These are phyloP conservation scores for Thymus quinquecostatus DNA, from an alignment of 257 asterid genomes.

Conservation along the genomic window DNA sequence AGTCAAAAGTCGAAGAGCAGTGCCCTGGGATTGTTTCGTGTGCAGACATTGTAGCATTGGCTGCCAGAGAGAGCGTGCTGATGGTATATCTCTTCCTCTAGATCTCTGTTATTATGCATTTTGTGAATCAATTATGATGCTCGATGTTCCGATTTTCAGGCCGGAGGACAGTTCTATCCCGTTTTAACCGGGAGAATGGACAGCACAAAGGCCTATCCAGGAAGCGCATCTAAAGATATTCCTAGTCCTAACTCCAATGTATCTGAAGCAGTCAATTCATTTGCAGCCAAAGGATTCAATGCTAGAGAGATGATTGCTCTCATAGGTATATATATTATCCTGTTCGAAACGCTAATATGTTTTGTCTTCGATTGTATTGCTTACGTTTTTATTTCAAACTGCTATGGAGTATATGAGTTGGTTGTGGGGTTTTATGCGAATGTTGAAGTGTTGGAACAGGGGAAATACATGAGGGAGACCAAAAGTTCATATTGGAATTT, in stretches of 20 bases:
- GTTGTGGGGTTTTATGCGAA: too few relatives aligned
- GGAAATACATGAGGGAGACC: too few relatives aligned
- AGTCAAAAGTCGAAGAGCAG: background rate
- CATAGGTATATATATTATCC: slow-evolving; percentile 56
- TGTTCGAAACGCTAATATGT: background rate
- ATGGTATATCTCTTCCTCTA: background rate
- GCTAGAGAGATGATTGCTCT: slow-evolving; percentile 64
- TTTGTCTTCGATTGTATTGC: background rate
- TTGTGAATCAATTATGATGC: background rate
- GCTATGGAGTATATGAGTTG: background rate
- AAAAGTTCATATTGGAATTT: too few relatives aligned
- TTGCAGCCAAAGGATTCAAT: slow-evolving; percentile 67
- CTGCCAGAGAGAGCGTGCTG: background rate
- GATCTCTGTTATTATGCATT: background rate
- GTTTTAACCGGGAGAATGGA: slow-evolving; percentile 73
- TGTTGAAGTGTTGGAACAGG: too few relatives aligned
- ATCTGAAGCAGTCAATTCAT: slow-evolving; percentile 33
- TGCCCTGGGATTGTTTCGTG: background rate
- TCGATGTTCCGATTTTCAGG: slow-evolving; percentile 48
- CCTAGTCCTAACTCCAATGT: slow-evolving; percentile 66
- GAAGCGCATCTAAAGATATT: slow-evolving; percentile 48
- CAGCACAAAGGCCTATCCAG: slow-evolving; percentile 41
- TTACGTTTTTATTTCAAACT: background rate
- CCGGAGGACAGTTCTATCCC: slow-evolving; percentile 89
- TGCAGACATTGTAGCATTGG: background rate